These are phyloP conservation scores for Citeromyces hawaiiensis DNA, from an alignment of 1,139 yeast genomes.

Conservation along the genomic window DNA sequence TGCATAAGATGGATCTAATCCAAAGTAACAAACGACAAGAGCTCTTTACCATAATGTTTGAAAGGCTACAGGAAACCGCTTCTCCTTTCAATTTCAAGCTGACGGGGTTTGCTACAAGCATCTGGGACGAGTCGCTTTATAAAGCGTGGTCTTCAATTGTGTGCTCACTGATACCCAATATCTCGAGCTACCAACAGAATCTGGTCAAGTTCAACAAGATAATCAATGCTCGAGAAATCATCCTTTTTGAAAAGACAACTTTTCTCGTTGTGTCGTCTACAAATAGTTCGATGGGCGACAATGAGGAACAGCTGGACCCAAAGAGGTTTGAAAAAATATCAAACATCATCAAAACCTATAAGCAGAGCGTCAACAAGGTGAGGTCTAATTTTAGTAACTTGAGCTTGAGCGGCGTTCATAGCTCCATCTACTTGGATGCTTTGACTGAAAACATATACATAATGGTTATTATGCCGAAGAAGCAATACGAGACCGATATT, in stretches of 20 bases:
- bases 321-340: conserved; percentile 90
- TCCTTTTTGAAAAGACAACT: conserved; percentile 86
- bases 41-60: conserved; percentile 74
- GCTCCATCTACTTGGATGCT: conserved; percentile 57
- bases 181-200: conserved; percentile 67
- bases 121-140: conserved; percentile 94
- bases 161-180: conserved; percentile 88
- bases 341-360: conserved; percentile 86
- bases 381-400: conserved; percentile 75
- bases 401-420: conserved; percentile 60
- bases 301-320: conserved; percentile 43
- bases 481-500: conserved; percentile 15
- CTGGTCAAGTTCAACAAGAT: conserved; percentile 62
- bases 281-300: conserved; percentile 19
- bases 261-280: conserved; percentile 82
- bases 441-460: conserved; percentile 65
- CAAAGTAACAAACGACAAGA: conserved; percentile 80
- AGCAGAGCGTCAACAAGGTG: conserved; percentile 82
- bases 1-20: conserved; percentile 95
- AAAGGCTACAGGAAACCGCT: conserved; percentile 64
- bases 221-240: conserved; percentile 81
- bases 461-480: conserved; percentile 41
- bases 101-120: conserved; percentile 89
- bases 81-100: conserved; percentile 66
- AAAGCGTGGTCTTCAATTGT: conserved; percentile 97